Conservation (phyloP, 768 basidiomycete genomes). For the Suillus americanus region DNA sequence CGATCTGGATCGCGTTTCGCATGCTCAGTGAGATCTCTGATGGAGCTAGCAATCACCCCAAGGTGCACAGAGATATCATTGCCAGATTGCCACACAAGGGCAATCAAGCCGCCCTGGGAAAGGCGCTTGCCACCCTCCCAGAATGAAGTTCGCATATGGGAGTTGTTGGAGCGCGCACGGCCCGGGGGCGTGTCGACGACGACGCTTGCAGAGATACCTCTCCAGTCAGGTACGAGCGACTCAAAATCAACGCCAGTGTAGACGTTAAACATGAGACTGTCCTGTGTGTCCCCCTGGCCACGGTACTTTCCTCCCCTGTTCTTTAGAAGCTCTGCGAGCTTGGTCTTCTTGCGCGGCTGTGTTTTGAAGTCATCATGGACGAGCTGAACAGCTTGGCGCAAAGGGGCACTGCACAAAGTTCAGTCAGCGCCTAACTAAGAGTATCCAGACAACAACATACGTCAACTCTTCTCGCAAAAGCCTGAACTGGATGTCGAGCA, state of each 20-base stretch:
- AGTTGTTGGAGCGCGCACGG: conserved; percentile 42
- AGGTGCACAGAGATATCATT: conserved; percentile 45
- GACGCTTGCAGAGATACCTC: conserved; percentile 50
- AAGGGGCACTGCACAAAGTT: conserved; percentile 42
- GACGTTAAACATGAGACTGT: conserved; percentile 60
- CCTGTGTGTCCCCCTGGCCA: conserved; percentile 38
- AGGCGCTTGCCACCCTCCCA: conserved; percentile 69
- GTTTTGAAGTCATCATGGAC: conserved; percentile 45
- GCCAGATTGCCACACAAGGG: conserved; percentile 48
- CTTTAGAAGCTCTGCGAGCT: conserved; percentile 45
- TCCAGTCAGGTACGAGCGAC: conserved; percentile 47
- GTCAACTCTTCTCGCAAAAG: conserved; percentile 72
- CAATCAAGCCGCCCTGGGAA: conserved; percentile 62
- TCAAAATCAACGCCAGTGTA: conserved; percentile 55
- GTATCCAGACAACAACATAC: conserved; percentile 32
- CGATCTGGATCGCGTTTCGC: conserved; percentile 32
- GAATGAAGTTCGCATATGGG: conserved; percentile 44
- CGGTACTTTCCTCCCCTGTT: conserved; percentile 60
- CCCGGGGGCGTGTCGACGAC: conserved; percentile 55
- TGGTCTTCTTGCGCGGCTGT: conserved; percentile 28
- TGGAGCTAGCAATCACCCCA: conserved; percentile 47
- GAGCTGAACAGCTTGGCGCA: conserved; percentile 50
- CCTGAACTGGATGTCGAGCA: conserved; percentile 75
- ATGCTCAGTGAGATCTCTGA: conserved; percentile 45
- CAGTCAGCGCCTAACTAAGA: background rate